Conservation (phyloP, 768 basidiomycete genomes). For the Hypholoma fasciculare region DNA sequence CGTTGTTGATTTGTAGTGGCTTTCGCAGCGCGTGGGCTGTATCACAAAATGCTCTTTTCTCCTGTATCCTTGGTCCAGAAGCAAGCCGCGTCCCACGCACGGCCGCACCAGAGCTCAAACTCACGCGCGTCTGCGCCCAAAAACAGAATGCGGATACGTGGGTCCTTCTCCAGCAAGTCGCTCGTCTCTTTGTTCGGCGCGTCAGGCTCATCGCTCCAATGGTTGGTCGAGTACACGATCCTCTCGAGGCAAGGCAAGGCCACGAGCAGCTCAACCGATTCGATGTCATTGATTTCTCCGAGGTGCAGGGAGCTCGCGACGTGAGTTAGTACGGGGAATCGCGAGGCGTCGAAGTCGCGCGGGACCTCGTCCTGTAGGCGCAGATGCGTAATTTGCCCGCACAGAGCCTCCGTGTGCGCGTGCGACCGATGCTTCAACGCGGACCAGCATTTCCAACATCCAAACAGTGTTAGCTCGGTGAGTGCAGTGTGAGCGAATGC, state of each 20-base stretch:
- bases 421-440: neutral
- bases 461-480: conserved; percentile 2
- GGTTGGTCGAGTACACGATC: conserved; percentile 19
- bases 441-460: neutral
- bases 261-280: neutral
- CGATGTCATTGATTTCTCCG: neutral
- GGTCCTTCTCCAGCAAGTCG: conserved; percentile 7
- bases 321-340: conserved; percentile 19
- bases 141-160: conserved; percentile 14
- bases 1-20: no score
- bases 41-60: conserved; percentile 5
- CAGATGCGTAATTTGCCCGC: conserved; percentile 20
- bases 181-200: conserved; percentile 9
- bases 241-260: conserved; percentile 8
- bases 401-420: neutral
- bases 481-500: neutral
- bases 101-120: conserved; percentile 20
- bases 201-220: conserved; percentile 11
- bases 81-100: conserved; percentile 9
- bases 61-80: conserved; percentile 14
- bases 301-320: conserved; percentile 7
- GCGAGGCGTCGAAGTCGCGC: conserved; percentile 3
- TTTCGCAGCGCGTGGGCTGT: neutral
- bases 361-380: conserved; percentile 17
- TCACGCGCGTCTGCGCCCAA: conserved; percentile 13